phyloP scores from a whole-genome alignment of 2,329 filamentous ascomycete genomes.

The Xylariaceae sp. region DNA sequence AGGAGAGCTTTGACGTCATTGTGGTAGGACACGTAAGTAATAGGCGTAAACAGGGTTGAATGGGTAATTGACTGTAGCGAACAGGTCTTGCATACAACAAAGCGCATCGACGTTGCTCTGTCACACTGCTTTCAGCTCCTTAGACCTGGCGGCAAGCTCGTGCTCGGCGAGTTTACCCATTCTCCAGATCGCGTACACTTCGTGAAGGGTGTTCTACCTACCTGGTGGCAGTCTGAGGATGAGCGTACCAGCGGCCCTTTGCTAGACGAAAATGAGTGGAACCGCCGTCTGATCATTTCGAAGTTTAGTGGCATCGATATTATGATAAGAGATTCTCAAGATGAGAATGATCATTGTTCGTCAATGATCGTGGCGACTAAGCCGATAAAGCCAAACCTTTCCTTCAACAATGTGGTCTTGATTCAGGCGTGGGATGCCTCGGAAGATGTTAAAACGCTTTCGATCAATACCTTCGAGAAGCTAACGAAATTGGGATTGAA shows the following conservation, averaged over 20 bases:
- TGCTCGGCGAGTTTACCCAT: neutral
- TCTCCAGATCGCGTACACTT: neutral
- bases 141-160: neutral
- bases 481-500: neutral
- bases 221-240: slow-evolving; percentile 2
- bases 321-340: neutral
- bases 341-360: neutral
- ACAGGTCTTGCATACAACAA: neutral
- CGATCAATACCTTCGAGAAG: neutral
- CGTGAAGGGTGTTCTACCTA: neutral
- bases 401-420: neutral
- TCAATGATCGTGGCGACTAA: slow-evolving; percentile 2
- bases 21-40: slow-evolving; percentile 1
- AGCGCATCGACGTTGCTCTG: neutral
- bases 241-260: neutral
- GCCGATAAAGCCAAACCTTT: neutral
- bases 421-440: neutral
- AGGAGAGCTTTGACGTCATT: neutral
- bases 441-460: neutral
- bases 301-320: slow-evolving; percentile 3
- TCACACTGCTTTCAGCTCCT: neutral
- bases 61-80: neutral
- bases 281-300: neutral
- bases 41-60: neutral
- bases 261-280: neutral